Conservation (phyloP, 805 yeast genomes). For the Metschnikowia borealis region DNA sequence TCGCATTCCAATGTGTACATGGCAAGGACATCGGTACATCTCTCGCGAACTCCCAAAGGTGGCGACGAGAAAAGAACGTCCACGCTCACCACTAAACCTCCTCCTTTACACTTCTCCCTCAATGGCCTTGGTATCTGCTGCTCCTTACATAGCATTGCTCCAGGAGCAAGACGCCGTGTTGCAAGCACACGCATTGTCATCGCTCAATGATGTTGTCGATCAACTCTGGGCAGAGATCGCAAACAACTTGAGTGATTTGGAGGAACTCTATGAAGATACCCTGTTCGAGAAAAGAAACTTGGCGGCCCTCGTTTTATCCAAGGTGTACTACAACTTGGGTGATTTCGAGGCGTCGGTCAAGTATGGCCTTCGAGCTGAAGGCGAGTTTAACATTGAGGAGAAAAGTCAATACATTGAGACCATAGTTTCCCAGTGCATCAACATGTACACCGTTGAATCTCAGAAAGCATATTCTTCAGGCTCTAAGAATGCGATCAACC, state of each 20-base stretch:
- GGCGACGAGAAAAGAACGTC: constrained; percentile 5
- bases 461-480: constrained; percentile 37
- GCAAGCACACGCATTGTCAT: constrained; percentile 78
- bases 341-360: constrained; percentile 89
- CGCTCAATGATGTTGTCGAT: constrained; percentile 79
- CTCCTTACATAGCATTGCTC: constrained; percentile 85
- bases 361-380: constrained; percentile 82
- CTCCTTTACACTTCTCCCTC: neutral
- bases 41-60: constrained; percentile 4
- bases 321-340: constrained; percentile 86
- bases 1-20: neutral
- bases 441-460: constrained; percentile 66
- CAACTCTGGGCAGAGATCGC: constrained; percentile 98
- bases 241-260: constrained; percentile 80
- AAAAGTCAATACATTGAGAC: constrained; percentile 88
- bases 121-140: constrained; percentile 77
- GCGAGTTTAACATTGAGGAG: constrained; percentile 69
- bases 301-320: constrained; percentile 91
- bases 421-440: constrained; percentile 88
- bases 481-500: constrained; percentile 41
- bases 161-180: constrained; percentile 75
- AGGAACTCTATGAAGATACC: constrained; percentile 84
- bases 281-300: constrained; percentile 69
- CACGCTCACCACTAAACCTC: constrained; percentile 1
- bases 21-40: constrained; percentile 1